These are phyloP conservation scores for Fusarium sp. DNA, from an alignment of 2,329 filamentous ascomycete species.

Conservation along the genomic window DNA sequence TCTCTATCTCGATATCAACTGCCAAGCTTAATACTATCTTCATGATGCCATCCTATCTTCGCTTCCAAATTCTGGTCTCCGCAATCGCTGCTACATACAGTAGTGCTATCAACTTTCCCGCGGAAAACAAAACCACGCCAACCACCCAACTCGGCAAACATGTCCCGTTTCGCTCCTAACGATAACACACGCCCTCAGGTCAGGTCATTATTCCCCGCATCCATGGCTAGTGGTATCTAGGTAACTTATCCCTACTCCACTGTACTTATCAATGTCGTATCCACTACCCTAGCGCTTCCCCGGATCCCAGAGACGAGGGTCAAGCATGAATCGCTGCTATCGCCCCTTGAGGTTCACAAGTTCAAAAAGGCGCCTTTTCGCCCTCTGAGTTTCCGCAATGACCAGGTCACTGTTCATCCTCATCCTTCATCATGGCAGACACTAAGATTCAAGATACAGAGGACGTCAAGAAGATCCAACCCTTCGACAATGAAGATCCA, in stretches of 20 bases:
- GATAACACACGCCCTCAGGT: constrained; percentile 21
- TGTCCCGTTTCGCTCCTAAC: not conserved
- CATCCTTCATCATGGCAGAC: constrained; percentile 28
- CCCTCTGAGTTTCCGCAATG: not conserved
- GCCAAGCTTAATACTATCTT: constrained; percentile 17
- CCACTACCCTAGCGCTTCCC: constrained; percentile 33
- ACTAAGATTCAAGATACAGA: constrained; percentile 32
- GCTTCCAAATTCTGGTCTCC: constrained; percentile 30
- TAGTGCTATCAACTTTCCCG: constrained; percentile 18
- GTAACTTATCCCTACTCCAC: constrained; percentile 17
- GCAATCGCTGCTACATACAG: not conserved
- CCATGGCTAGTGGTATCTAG: constrained; percentile 35
- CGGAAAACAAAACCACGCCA: constrained; percentile 20
- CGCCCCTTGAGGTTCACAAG: not conserved
- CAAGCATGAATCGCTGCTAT: constrained; percentile 31
- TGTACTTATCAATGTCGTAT: constrained; percentile 10
- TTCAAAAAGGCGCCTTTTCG: constrained; percentile 32
- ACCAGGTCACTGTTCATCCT: not conserved
- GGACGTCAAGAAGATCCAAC: constrained; percentile 38
- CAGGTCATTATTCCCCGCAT: constrained; percentile 13
- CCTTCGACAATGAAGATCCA: constrained; percentile 35
- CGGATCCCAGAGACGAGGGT: constrained; percentile 24
- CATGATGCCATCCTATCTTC: constrained; percentile 34
- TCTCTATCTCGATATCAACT: constrained; percentile 8
- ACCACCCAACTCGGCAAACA: constrained; percentile 3